These are phyloP conservation scores for Sphagnum tenellum DNA, from an alignment of 225 moss, liverwort and hornwort genomes.

Conservation along the genomic window DNA sequence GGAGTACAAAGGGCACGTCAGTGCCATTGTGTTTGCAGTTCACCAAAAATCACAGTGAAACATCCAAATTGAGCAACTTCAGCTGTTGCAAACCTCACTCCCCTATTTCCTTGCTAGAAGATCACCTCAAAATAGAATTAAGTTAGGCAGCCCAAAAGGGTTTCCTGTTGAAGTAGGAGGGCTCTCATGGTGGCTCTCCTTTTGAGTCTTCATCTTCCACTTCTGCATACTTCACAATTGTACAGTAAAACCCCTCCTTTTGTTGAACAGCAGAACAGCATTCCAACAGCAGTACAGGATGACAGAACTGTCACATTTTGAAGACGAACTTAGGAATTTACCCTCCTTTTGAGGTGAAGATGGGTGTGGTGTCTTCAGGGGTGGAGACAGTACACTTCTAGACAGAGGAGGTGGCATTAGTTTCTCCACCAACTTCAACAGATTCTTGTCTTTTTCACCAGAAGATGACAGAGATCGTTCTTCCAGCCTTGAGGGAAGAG, in stretches of 20 bases:
- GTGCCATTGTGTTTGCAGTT: too few relatives aligned
- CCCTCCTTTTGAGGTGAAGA: too few relatives aligned
- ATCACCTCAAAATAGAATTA: background rate
- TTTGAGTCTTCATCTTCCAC: constrained; percentile 63
- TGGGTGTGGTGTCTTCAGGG: constrained; percentile 2
- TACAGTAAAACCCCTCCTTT: too few relatives aligned
- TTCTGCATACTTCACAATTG: constrained; percentile 49
- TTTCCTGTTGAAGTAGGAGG: constrained; percentile 42
- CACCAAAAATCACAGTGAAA: too few relatives aligned
- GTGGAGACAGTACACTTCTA: constrained; percentile 12
- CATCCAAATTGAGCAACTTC: too few relatives aligned
- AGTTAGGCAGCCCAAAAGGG: constrained; percentile 69
- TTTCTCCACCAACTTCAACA: constrained; percentile 43
- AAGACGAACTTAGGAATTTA: too few relatives aligned
- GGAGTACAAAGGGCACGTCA: too few relatives aligned
- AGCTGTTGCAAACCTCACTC: too few relatives aligned
- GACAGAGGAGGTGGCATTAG: constrained; percentile 29
- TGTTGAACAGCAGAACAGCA: too few relatives aligned
- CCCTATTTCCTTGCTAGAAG: too few relatives aligned
- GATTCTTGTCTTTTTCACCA: constrained; percentile 20
- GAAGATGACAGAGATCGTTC: constrained; percentile 10
- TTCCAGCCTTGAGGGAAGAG: constrained; percentile 22
- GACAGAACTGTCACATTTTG: too few relatives aligned
- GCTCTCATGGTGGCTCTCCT: constrained; percentile 1
- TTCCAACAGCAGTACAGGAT: too few relatives aligned